Conservation (phyloP, 306 rosid genomes). For the Quercus variabilis region DNA sequence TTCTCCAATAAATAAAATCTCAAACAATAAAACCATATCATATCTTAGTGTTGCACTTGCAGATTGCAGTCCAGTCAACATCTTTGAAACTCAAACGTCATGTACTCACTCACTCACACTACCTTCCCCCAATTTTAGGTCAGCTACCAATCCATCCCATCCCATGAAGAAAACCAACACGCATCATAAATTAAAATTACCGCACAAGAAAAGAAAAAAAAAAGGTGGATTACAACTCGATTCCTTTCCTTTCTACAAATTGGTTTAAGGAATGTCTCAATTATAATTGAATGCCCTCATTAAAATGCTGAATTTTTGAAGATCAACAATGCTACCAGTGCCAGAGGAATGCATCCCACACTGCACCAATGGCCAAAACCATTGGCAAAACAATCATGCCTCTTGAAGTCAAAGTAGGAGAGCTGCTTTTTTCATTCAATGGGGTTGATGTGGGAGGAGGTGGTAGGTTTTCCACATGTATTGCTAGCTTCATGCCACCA, state of each 20-base stretch:
- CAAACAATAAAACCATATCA: not conserved
- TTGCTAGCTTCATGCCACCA: constrained; percentile 79
- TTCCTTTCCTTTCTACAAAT: constrained; percentile 8
- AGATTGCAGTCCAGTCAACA: constrained; percentile 2
- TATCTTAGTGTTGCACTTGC: constrained; percentile 12
- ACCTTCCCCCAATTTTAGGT: constrained; percentile 26
- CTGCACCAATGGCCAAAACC: constrained; percentile 58
- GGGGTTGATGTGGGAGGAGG: constrained; percentile 66
- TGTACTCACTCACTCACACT: not conserved
- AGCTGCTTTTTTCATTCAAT: constrained; percentile 12
- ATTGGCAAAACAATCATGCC: constrained; percentile 45
- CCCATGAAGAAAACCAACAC: constrained; percentile 11
- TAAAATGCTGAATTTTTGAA: not conserved
- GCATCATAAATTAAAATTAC: not conserved
- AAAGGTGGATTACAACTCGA: constrained; percentile 10
- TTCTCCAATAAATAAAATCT: constrained; percentile 37
- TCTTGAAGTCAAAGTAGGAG: constrained; percentile 24
- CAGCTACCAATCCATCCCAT: not conserved
- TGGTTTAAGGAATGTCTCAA: constrained; percentile 5
- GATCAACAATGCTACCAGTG: constrained; percentile 29
- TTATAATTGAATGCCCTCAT: not conserved
- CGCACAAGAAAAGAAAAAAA: not conserved
- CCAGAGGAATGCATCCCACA: constrained; percentile 54
- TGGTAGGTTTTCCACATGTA: constrained; percentile 64
- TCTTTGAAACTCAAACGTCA: constrained; percentile 14